Evolutionary conservation across 768 basidiomycete species (phyloP).

Genomic region (Cantharellus anzutake): DNA sequence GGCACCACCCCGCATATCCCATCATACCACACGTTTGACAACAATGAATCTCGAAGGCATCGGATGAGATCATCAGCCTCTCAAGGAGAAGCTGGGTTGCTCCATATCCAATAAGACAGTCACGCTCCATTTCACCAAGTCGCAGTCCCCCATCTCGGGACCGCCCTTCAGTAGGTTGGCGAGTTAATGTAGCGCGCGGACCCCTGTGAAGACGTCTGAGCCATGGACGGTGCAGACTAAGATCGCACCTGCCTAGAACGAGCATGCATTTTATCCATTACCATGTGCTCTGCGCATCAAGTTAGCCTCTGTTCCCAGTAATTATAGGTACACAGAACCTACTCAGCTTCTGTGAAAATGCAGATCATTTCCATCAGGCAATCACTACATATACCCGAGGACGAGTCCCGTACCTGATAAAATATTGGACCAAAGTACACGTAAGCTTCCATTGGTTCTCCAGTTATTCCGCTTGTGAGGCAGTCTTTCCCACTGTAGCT

Average conservation of each 20-base stretch:
- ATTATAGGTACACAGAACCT: constrained; percentile 16
- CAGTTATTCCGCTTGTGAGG: constrained; percentile 95
- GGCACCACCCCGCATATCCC: constrained; percentile 91
- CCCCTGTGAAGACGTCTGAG: constrained; percentile 32
- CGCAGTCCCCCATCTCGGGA: constrained; percentile 94
- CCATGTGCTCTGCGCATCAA: constrained; percentile 67
- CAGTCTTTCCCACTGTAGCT: constrained; percentile 98
- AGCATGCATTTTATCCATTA: constrained; percentile 99
- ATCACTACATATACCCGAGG: not conserved
- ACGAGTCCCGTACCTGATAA: constrained; percentile 49
- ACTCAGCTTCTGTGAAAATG: constrained; percentile 67
- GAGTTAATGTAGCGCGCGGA: constrained; percentile 86
- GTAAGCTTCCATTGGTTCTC: constrained; percentile 89
- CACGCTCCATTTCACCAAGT: constrained; percentile 97
- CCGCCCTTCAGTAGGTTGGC: constrained; percentile 96
- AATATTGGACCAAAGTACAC: constrained; percentile 98
- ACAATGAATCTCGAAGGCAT: constrained; percentile 93
- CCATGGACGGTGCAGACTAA: not conserved
- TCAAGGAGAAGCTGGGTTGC: constrained; percentile 92
- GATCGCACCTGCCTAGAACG: constrained; percentile 53
- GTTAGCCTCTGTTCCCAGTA: not conserved
- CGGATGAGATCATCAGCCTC: constrained; percentile 96
- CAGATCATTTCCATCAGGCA: not conserved
- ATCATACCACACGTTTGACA: constrained; percentile 89
- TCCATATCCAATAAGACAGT: constrained; percentile 95